These are phyloP conservation scores for Eudorina sp. DNA, from an alignment of 139 green algal species.

Conservation along the genomic window DNA sequence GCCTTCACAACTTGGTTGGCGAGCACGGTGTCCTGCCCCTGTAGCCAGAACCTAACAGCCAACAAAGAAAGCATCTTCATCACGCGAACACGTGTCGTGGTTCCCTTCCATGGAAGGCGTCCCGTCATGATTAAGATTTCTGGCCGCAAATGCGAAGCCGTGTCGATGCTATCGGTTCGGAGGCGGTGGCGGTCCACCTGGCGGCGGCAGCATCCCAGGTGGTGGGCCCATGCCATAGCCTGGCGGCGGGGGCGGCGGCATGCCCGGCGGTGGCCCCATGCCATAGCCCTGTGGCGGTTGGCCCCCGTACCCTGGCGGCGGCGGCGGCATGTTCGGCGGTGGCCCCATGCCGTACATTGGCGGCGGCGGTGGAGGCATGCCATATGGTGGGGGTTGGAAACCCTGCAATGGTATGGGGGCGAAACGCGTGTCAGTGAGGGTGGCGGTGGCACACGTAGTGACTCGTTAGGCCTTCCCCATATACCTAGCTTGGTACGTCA, in stretches of 20 bases:
- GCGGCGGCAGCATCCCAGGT: conserved; percentile 45
- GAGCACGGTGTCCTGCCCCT: too few species aligned
- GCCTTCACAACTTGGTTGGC: too few species aligned
- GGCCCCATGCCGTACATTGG: background rate
- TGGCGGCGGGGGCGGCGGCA: conserved; percentile 50
- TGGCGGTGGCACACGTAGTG: background rate
- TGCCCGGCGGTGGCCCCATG: conserved; percentile 47
- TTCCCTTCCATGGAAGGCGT: too few species aligned
- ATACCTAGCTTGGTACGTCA: background rate
- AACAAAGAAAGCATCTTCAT: too few species aligned
- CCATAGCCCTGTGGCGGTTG: conserved; percentile 12
- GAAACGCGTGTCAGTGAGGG: background rate
- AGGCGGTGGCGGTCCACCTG: background rate
- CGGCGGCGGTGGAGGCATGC: conserved; percentile 38
- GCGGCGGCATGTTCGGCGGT: conserved; percentile 5
- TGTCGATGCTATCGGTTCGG: background rate
- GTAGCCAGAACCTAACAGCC: too few species aligned
- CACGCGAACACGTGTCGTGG: too few species aligned
- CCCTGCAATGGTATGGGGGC: background rate
- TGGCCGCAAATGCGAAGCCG: too few species aligned
- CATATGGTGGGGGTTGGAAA: background rate
- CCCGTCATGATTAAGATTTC: too few species aligned
- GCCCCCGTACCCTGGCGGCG: conserved; percentile 18
- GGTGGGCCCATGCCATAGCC: conserved; percentile 20
- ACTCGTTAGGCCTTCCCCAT: background rate